Base-by-base conservation (phyloP, 2,329 filamentous ascomycete genomes). In the Aspergillus felis region DNA sequence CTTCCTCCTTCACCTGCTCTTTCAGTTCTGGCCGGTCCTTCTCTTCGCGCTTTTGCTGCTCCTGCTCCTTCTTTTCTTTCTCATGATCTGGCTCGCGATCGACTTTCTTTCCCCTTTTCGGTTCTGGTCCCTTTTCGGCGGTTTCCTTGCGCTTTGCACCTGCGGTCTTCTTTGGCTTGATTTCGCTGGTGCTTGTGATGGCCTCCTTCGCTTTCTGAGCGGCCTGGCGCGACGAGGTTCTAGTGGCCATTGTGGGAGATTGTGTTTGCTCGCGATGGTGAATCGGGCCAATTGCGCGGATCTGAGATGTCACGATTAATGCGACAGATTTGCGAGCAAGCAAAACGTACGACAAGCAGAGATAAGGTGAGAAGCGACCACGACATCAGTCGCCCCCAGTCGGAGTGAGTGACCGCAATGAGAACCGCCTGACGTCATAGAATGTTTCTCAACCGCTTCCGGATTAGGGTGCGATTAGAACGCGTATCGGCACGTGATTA, bases 151-250 rank as follows among this genome's bases (percentile, higher is more conserved):
- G 76, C 57, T 79, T 79, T 12, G 66, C 64, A n/a, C 70, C 69
- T 25, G 70, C 62, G 9, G 67, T 28, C 25, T 65, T 60, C 55
- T 63, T 68, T 29, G 63, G 63, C 49, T 68, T 68, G 27, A 57
- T 62, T 55, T 70, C 74, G 49, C 66, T 65, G 55, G 66, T 69
- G 57, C 64, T 66, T 50, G 69, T 58, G 57, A 75, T 73, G 27
- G 76, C 73, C 59, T 77, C 69, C 55, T 77, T 77, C 32, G 76
- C 76, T 62, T 78, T 77, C 51, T 71, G 70, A 8, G 76, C 76
- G 4, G 76, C 76, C 58, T 76, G 69, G 32, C 77, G 75, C 17
- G 75, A 71, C 4, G 77, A 79, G 47, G 74, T 72, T 59, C 74
- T 64, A 48, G 68, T 67, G 53, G 66, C 61, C 70, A 76, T 74